Percentiles rank a stretch among this genome's conserved stretches.
phyloP scores from a whole-genome alignment of 192 early-diverging fungal species.

The Backusella westeae region DNA sequence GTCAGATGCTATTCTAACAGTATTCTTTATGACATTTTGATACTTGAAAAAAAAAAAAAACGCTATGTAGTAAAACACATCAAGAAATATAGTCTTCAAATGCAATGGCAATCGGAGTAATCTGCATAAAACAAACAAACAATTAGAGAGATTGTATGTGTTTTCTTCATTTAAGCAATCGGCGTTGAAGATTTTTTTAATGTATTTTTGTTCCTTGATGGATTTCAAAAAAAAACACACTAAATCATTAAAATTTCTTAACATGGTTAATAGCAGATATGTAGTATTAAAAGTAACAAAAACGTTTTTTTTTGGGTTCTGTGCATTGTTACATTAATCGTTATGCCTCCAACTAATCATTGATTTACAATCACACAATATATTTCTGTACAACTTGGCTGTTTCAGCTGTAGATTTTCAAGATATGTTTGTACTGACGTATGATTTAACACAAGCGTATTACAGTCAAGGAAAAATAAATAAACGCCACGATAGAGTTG shows the following conservation, averaged over 20 bases:
- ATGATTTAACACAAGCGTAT: neutral
- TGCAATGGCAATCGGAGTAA: neutral
- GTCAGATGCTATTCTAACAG: neutral
- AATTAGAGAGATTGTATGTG: neutral
- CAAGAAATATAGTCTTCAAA: neutral
- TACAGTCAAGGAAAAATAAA: neutral
- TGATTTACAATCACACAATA: neutral
- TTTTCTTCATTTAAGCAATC: neutral
- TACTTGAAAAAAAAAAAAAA: too few relatives aligned
- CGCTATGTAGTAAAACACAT: neutral
- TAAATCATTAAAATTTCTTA: neutral
- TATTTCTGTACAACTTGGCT: neutral
- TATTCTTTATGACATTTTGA: neutral
- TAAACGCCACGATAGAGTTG: neutral
- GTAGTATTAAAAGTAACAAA: neutral
- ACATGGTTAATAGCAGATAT: neutral
- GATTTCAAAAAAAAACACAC: neutral
- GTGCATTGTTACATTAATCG: slow-evolving; percentile 4
- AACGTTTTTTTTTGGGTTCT: neutral
- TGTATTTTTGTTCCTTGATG: neutral
- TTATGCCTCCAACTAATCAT: neutral
- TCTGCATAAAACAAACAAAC: neutral
- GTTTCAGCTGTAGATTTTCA: neutral
- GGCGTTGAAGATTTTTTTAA: neutral
- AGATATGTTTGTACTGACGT: neutral